Percentiles rank a stretch among this genome's conserved stretches.
Evolutionary conservation across 352 stramenopile species (phyloP).

Genomic region (Phytophthora constricta): DNA sequence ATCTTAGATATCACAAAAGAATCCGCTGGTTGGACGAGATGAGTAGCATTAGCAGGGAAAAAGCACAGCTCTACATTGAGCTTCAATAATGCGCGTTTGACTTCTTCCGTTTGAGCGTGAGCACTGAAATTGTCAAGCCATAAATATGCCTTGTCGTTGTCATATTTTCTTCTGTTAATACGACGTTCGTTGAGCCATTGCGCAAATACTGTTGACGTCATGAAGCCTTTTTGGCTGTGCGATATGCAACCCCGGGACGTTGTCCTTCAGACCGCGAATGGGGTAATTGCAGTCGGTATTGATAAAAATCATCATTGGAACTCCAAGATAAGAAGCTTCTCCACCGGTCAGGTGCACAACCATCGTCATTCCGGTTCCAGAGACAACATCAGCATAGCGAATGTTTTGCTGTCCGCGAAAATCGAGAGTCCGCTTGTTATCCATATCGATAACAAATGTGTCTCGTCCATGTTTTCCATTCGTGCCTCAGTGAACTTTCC

Average conservation of each 20-base stretch:
- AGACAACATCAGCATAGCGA: constrained; percentile 10
- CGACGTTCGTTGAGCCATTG: too few species aligned
- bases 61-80: constrained; percentile 1
- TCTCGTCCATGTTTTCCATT: constrained; percentile 16
- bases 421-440: constrained; percentile 1
- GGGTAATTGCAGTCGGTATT: constrained; percentile 1
- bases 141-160: background rate
- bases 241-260: constrained; percentile 1
- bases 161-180: background rate
- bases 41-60: constrained; percentile 1
- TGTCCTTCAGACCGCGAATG: background rate
- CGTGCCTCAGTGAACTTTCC: background rate
- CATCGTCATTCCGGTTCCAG: constrained; percentile 5
- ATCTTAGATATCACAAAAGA: constrained; percentile 8
- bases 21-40: background rate
- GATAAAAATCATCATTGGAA: constrained; percentile 4
- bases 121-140: constrained; percentile 1
- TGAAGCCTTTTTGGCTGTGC: background rate
- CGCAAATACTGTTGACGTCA: background rate
- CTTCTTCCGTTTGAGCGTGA: background rate
- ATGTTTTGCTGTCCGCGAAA: constrained; percentile 1
- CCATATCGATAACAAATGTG: constrained; percentile 13
- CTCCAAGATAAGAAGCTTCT: background rate
- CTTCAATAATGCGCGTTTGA: background rate
- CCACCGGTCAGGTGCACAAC: too few species aligned